phyloP scores from a whole-genome alignment of 805 yeast species.

The Teunomyces gatunensis region DNA sequence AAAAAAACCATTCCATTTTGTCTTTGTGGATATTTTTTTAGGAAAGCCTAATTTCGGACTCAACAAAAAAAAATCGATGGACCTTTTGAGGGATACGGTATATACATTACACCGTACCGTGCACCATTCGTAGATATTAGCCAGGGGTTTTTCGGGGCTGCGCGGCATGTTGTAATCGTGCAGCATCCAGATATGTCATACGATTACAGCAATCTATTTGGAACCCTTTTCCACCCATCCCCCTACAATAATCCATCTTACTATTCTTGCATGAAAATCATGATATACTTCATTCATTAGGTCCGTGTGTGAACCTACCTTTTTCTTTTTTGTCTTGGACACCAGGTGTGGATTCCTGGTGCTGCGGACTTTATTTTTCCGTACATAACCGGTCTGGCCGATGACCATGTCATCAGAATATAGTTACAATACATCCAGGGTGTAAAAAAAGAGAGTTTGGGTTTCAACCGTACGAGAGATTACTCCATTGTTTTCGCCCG shows the following conservation, averaged over 20 bases:
- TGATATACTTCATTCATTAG: too few relatives aligned
- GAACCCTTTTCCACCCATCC: too few relatives aligned
- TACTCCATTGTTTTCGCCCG: neutral
- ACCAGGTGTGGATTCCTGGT: neutral
- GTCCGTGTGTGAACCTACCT: too few relatives aligned
- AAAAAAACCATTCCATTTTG: constrained; percentile 2
- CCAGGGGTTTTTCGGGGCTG: neutral
- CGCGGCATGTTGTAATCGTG: neutral
- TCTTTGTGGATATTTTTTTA: neutral
- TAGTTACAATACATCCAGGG: neutral
- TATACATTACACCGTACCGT: too few relatives aligned
- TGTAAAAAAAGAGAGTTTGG: neutral
- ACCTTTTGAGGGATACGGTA: neutral
- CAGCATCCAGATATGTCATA: neutral
- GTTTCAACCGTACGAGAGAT: neutral
- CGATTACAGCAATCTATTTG: neutral
- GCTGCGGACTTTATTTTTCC: neutral
- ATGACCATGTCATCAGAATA: neutral
- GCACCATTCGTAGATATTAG: too few relatives aligned
- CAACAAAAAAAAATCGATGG: constrained; percentile 1
- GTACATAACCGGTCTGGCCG: neutral
- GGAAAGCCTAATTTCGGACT: constrained; percentile 3
- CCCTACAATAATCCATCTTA: too few relatives aligned
- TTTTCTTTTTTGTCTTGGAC: neutral
- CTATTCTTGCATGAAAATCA: too few relatives aligned